Base-by-base conservation (phyloP, 208 protist genomes). In the Trypanosoma lewisi region DNA sequence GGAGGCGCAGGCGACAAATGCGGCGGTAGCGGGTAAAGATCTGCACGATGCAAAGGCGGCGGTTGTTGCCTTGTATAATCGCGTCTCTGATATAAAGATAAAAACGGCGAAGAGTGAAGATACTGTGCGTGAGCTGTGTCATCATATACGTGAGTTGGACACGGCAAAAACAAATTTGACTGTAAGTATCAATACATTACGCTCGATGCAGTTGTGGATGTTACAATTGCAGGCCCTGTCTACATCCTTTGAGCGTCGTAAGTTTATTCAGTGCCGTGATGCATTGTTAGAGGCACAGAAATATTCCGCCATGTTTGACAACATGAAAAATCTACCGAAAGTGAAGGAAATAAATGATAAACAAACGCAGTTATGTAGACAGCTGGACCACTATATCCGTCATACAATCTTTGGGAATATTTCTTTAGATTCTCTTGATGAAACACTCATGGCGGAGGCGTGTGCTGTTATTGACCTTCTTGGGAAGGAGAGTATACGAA, bases 131-230 rank as follows among this genome's bases (percentile, higher is more conserved):
- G 89, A 96, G 47, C 78, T 98, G 41, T 97, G 94, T 52, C 88
- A 89, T 31, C 87, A 98, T 70, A 98, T 98, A 59, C 82, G 90
- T 55, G 77, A 88, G 51, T 83, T 98, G 17, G 97, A 98, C 70
- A 95, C 86, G 52, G 97, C 93, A 31, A 98, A 98, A 67, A 94
- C 77, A 11, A 97, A 98, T 62, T 78, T 98, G 7, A 96, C 90
- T 1, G 33, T 77, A 9, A 92, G 87, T 50, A 98, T 98, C 60
- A 96, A 85, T 64, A 96, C 92, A 16, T 77, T 98, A 37, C 89
- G 92, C 28, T 94, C 85, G 19, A 81, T 97, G 37, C 90, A 97
- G 63, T 78, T 98, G 70, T 96, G 93, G 77, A 95, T 95, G 75
- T 69, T 93, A 37, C 83, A 92, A 53, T 65, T 98, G 17, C 91